Evolutionary conservation across 2,329 filamentous ascomycete species (phyloP), one percentile per base, ranked within the genome.

Genomic region (Sarocladium brachiariae): DNA sequence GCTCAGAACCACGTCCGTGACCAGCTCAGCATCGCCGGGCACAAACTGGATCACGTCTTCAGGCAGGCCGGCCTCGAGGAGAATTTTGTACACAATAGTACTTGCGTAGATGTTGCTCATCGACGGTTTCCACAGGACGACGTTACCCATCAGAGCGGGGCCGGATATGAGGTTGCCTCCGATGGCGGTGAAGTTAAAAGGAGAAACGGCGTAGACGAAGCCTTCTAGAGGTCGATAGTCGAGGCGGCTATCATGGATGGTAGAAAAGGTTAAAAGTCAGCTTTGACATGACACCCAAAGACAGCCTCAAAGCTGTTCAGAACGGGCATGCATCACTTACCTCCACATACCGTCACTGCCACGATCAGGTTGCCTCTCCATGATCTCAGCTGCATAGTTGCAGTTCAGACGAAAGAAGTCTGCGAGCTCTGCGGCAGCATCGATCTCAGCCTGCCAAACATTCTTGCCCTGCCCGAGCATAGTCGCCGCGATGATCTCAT

Each of bases 391-490:
- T 24, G 92, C 92, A 63, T 93, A 96, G 67, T 91, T 83, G 50
- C 96, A 91, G 64, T 93, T 93, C 75, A 96, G 96, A 64, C 90
- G 83, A 65, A 97, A 74, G 71, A 97, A 97, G 67, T 99, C 92
- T 59, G 82, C 86, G 59, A 95, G 72, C 76, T 99, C 93, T 7
- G 92, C 92, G 16, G 92, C 92, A 34, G 91, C 80, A 68, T 97
- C 92, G 56, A 97, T 97, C 77, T 99, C 92, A n/a, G 93, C 92
- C 71, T 99, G 92, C 90, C 90, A 97, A 43, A 89, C 89, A 67
- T 96, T 97, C 81, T 97, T 97, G 62, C 93, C 92, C 71, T 99
- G 92, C 54, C 92, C 93, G 27, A 96, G 76, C 82, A 97, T 96
- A 13, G 93, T 96, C 39, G 89, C 83, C 7, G 93, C 92, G 87